Evolutionary conservation across 768 basidiomycete genomes (phyloP).

Genomic region (Tulasnella sp.): DNA sequence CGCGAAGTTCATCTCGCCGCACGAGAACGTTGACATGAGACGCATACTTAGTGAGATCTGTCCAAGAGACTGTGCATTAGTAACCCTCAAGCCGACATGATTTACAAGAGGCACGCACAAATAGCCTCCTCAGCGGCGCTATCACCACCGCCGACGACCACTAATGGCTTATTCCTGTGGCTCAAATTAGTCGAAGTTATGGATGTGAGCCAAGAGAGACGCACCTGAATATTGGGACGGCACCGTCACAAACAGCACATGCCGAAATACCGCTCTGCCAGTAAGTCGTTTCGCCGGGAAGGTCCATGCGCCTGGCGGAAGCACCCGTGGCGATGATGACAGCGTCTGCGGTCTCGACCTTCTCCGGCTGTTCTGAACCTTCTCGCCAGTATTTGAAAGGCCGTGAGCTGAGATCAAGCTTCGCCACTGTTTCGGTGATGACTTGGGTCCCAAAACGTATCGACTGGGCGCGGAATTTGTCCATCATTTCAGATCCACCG

Average conservation of each 20-base stretch:
- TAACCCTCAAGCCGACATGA: background rate
- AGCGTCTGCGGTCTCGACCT: conserved; percentile 90
- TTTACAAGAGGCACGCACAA: conserved; percentile 59
- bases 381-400: conserved; percentile 99
- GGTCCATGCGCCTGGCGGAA: conserved; percentile 86
- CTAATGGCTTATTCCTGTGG: conserved; percentile 85
- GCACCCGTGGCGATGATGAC: conserved; percentile 98
- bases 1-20: conserved; percentile 87
- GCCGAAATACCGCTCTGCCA: conserved; percentile 99
- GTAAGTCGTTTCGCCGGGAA: conserved; percentile 91
- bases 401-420: conserved; percentile 87
- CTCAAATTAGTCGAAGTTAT: conserved; percentile 10
- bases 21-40: conserved; percentile 97
- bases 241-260: conserved; percentile 98
- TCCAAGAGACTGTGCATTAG: background rate
- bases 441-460: conserved; percentile 91
- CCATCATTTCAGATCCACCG: conserved; percentile 96
- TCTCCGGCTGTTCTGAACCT: conserved; percentile 66
- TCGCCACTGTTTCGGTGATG: conserved; percentile 97
- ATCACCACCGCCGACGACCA: conserved; percentile 98
- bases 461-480: conserved; percentile 97
- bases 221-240: conserved; percentile 95
- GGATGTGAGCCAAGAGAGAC: conserved; percentile 29
- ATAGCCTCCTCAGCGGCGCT: conserved; percentile 98
- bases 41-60: conserved; percentile 94